Evolutionary conservation across 1,284 basidiomycete species (phyloP), one percentile per base, ranked within the genome.

Genomic region (Paramarasmius palmivorus): DNA sequence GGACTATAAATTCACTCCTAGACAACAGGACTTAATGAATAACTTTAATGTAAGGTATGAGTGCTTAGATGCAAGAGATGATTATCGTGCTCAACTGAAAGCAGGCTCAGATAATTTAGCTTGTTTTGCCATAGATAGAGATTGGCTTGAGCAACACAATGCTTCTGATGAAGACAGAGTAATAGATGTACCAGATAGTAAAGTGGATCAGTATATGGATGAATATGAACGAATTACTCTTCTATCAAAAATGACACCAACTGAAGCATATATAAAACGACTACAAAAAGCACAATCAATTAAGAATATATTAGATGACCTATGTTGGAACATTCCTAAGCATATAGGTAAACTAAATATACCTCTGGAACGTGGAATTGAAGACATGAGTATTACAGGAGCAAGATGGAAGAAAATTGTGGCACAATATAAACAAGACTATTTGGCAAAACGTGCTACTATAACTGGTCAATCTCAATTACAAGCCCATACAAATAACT

Each of bases 11-110:
- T 66, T 68, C 44, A 40, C 36, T n/a, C 2, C 32, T 6, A 26
- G 37, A 23, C 49, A 61, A 26, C 5, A 23, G 9, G 5, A 53
- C 29, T 19, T 64, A 0, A 67, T 68, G 56, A 52, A 56, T 9
- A 65, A 68, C 32, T 60, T 64, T 23, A 57, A 64, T 29, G n/a
- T 65, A 9, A 39, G 52, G 38, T 67, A 67, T 54, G 64, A 67
- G n/a, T n/a, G n/a, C n/a, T n/a, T n/a, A n/a, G n/a, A n/a, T n/a
- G n/a, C n/a, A n/a, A n/a, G n/a, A n/a, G n/a, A n/a, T n/a, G n/a
- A n/a, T n/a, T n/a, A n/a, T n/a, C n/a, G n/a, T n/a, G n/a, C n/a
- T n/a, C n/a, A 58, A 22, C 29, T 53, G 37, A 57, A 56, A 47
- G 44, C 39, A 26, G 50, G 53, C 7, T 7, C n/a, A n/a, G n/a